phyloP scores from a whole-genome alignment of 495 filamentous ascomycete species.

The Aspergillus sclerotioniger region DNA sequence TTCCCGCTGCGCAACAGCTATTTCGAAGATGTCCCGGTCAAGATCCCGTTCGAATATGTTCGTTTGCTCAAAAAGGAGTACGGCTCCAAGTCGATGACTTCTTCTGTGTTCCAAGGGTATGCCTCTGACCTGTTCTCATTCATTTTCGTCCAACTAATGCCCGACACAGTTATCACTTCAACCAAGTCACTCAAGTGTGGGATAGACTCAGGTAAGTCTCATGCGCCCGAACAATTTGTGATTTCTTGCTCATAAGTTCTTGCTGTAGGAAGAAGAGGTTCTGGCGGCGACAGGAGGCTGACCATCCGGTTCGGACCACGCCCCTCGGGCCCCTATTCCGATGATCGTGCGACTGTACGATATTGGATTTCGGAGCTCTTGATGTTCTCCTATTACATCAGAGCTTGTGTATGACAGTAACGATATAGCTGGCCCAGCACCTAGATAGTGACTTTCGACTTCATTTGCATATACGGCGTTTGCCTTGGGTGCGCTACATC shows the following conservation, averaged over 20 bases:
- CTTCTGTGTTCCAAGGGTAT: constrained; percentile 62
- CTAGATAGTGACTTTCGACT: neutral
- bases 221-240: neutral
- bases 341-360: neutral
- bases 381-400: neutral
- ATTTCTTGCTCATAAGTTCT: constrained; percentile 2
- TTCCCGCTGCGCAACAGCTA: constrained; percentile 74
- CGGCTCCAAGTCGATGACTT: constrained; percentile 59
- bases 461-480: constrained; percentile 29
- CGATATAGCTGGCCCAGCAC: constrained; percentile 7
- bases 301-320: constrained; percentile 18
- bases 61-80: constrained; percentile 76
- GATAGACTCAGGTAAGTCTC: constrained; percentile 23
- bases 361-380: neutral
- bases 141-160: neutral
- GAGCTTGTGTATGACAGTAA: constrained; percentile 9
- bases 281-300: neutral
- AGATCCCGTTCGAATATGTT: constrained; percentile 74
- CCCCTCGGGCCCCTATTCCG: constrained; percentile 15
- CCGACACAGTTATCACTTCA: constrained; percentile 33
- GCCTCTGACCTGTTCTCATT: constrained; percentile 17
- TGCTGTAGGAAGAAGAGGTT: constrained; percentile 9
- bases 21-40: constrained; percentile 74
- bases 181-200: constrained; percentile 34
- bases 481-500: constrained; percentile 8